phyloP scores from a whole-genome alignment of 2,329 filamentous ascomycete genomes.

The Ceratocystis cubensis region DNA sequence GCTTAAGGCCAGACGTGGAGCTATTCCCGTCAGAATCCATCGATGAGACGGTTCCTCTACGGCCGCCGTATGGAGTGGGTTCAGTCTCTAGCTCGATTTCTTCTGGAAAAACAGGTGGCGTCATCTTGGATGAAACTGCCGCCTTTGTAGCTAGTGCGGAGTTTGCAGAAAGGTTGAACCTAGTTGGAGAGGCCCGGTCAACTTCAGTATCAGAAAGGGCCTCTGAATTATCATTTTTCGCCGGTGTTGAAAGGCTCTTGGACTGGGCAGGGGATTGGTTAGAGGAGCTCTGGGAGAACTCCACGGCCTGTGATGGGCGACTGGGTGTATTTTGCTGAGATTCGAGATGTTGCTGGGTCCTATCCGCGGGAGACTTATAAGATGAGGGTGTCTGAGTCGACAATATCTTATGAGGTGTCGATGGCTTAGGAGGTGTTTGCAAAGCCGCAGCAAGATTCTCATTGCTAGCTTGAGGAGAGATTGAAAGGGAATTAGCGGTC shows the following conservation, averaged over 20 bases:
- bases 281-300: not conserved
- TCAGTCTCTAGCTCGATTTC: constrained; percentile 18
- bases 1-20: constrained; percentile 5
- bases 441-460: constrained; percentile 13
- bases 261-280: not conserved
- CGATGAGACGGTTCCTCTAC: constrained; percentile 19
- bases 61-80: constrained; percentile 19
- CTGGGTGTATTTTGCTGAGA: not conserved
- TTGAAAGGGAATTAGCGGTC: constrained; percentile 7
- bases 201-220: constrained; percentile 7
- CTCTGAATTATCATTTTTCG: constrained; percentile 9
- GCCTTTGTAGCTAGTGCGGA: not conserved
- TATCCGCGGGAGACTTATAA: not conserved
- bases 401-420: not conserved
- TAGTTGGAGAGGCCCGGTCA: constrained; percentile 11
- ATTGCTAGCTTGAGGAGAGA: constrained; percentile 14
- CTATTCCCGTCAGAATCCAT: constrained; percentile 16
- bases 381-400: not conserved
- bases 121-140: constrained; percentile 10
- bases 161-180: not conserved
- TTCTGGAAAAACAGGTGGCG: constrained; percentile 16
- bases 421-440: constrained; percentile 11
- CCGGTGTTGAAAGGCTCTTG: not conserved
- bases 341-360: not conserved
- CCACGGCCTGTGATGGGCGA: constrained; percentile 4